Percentiles rank a stretch among this genome's conserved stretches.
phyloP scores from a whole-genome alignment of 1,139 yeast genomes.

The Petasospora fabianii region DNA sequence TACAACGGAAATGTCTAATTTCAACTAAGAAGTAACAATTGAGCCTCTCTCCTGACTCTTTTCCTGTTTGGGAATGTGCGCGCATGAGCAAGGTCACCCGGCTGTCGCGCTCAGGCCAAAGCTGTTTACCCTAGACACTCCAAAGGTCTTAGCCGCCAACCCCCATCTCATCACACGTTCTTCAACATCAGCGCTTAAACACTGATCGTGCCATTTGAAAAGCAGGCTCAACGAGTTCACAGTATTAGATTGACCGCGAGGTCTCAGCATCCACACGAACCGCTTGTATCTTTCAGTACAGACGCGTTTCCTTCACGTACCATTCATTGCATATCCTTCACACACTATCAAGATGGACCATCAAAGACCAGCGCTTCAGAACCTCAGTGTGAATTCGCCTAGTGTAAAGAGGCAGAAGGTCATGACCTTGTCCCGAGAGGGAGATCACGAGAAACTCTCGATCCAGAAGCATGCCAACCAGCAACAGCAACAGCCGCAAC shows the following conservation, averaged over 20 bases:
- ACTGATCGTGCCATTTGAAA: no score
- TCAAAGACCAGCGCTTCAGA: constrained; percentile 22
- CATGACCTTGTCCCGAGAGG: constrained; percentile 5
- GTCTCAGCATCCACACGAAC: no score
- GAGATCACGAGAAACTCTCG: constrained; percentile 1
- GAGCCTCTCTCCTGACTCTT: no score
- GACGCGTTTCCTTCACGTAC: neutral
- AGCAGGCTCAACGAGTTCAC: no score
- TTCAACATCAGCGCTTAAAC: no score
- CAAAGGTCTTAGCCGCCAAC: constrained; percentile 2
- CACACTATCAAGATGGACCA: constrained; percentile 7
- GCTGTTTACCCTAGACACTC: constrained; percentile 2
- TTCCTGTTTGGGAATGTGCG: no score
- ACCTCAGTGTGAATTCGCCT: constrained; percentile 26
- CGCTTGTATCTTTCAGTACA: no score
- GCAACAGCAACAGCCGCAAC: constrained; percentile 2
- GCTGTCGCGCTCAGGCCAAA: constrained; percentile 4
- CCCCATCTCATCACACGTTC: no score
- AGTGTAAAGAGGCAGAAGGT: constrained; percentile 25
- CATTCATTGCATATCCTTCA: neutral
- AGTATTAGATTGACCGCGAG: no score
- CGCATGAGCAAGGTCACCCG: constrained; percentile 2
- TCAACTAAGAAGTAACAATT: no score
- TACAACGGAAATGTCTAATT: no score
- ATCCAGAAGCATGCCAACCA: constrained; percentile 2